Evolutionary conservation across 2,329 filamentous ascomycete species (phyloP), one percentile per base, ranked within the genome.

Genomic region (Penicillium rolfsii): DNA sequence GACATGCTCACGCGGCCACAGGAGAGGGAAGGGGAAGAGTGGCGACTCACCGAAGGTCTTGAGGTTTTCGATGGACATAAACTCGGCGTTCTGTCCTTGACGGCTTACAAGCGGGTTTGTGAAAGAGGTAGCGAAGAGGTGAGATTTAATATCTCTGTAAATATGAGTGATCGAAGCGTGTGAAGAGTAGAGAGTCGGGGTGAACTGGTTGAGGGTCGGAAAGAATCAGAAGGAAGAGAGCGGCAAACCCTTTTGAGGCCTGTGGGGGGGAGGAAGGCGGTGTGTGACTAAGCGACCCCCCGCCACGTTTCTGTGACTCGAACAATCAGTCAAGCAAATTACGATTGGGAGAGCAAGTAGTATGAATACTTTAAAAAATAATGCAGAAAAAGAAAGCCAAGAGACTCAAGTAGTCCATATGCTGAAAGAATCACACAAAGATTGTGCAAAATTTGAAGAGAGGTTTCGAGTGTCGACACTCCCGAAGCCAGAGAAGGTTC

Each of bases 61-160:
- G 84, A 96, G 90, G 87, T 96, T 96, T 93, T 95, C 91, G 91
- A 95, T 95, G 88, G 91, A 95, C 91, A 95, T 95, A 93, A 92
- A 93, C 89, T 90, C 89, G 88, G 84, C 84, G 86, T 87, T 87
- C 88, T 85, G 76, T 77, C 81, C 83, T 84, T 74, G 76, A 79
- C 71, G 70, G 70, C 70, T 77, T 76, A 75, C 75, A 76, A 71
- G 73, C 70, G 71, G 71, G 59, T 70, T 68, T 65, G 67, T 69
- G 71, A 67, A 72, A 14, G 64, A 66, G 61, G 67, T 60, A 62
- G 66, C 41, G 41, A 46, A 62, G 63, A 61, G 63, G 60, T 41
- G 73, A 77, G 72, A 75, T 67, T 70, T 59, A 68, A 59, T 64
- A 72, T 76, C 73, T 76, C 73, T 72, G 58, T 46, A 52, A 66